Evolutionary conservation across 139 green algal genomes (phyloP).

Genomic region (Dunaliella sp.): DNA sequence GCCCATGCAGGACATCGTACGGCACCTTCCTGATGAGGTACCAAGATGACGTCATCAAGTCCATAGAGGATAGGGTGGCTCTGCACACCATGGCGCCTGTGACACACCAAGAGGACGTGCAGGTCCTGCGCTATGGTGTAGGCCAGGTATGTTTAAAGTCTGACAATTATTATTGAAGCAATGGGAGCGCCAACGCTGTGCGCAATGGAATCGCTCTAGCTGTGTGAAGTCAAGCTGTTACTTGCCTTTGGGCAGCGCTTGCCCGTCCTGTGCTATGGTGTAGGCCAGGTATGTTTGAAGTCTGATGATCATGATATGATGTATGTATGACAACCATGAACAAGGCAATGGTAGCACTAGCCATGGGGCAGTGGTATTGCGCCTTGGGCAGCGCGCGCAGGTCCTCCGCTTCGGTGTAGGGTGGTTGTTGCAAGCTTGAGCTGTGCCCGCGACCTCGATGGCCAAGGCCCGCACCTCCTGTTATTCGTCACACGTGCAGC

Average conservation of each 20-base stretch:
- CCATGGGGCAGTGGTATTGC: no score
- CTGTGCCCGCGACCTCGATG: no score
- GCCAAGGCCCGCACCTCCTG: no score
- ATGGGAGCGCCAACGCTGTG: no score
- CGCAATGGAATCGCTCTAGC: no score
- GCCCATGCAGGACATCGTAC: constrained; percentile 58
- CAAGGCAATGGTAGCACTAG: background rate
- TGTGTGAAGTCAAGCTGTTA: no score
- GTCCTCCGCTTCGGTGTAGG: constrained; percentile 69
- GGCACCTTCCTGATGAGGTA: constrained; percentile 70
- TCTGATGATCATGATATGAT: no score
- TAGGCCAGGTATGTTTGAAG: constrained; percentile 36
- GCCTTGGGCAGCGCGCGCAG: constrained; percentile 91
- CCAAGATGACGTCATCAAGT: constrained; percentile 56
- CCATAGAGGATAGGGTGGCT: constrained; percentile 67
- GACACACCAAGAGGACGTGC: constrained; percentile 81
- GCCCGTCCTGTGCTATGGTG: constrained; percentile 74
- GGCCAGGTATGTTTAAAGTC: constrained; percentile 34
- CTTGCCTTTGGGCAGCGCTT: no score
- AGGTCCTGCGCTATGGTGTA: constrained; percentile 72
- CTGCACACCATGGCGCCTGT: constrained; percentile 72
- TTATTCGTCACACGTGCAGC: no score
- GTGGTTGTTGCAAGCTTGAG: no score
- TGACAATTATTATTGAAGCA: background rate
- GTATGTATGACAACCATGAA: no score